These are phyloP conservation scores for Pythium apleroticum DNA, from an alignment of 352 stramenopile genomes.

Conservation along the genomic window DNA sequence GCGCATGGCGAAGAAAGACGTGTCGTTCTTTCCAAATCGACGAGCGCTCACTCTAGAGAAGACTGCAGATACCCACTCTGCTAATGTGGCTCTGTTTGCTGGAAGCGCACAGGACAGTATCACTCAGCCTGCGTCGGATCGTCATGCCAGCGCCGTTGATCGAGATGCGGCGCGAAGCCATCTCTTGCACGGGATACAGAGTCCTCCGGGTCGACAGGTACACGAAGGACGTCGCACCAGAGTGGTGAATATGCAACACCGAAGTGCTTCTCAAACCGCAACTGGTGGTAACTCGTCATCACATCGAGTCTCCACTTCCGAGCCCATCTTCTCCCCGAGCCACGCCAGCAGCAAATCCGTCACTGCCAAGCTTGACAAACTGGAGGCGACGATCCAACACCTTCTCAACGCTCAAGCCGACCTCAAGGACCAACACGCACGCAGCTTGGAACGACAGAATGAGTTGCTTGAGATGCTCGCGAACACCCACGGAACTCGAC, in stretches of 20 bases:
- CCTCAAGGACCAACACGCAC: constrained; percentile 45
- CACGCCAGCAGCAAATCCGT: constrained; percentile 25
- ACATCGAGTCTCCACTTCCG: not conserved
- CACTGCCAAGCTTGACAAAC: constrained; percentile 44
- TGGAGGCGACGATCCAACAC: constrained; percentile 44
- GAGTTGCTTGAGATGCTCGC: constrained; percentile 42
- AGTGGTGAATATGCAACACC: not conserved
- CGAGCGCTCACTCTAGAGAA: constrained; percentile 54
- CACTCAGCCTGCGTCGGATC: not conserved
- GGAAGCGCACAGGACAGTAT: not conserved
- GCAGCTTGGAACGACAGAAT: constrained; percentile 32
- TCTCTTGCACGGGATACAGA: not conserved
- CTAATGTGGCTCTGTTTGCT: not conserved
- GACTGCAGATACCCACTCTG: not conserved
- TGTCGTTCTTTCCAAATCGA: constrained; percentile 76
- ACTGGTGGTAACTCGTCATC: not conserved
- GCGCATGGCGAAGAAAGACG: constrained; percentile 72
- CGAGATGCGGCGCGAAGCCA: not conserved
- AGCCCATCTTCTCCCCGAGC: not conserved
- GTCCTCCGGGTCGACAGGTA: not conserved
- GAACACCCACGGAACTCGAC: not conserved
- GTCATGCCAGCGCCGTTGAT: not conserved
- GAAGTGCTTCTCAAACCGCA: not conserved
- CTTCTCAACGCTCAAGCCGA: constrained; percentile 39
- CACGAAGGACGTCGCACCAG: not conserved